Percentiles rank a stretch among this genome's conserved stretches.
These are phyloP conservation scores for Gillenia trifoliata DNA, from an alignment of 306 rosid genomes.

Conservation along the genomic window DNA sequence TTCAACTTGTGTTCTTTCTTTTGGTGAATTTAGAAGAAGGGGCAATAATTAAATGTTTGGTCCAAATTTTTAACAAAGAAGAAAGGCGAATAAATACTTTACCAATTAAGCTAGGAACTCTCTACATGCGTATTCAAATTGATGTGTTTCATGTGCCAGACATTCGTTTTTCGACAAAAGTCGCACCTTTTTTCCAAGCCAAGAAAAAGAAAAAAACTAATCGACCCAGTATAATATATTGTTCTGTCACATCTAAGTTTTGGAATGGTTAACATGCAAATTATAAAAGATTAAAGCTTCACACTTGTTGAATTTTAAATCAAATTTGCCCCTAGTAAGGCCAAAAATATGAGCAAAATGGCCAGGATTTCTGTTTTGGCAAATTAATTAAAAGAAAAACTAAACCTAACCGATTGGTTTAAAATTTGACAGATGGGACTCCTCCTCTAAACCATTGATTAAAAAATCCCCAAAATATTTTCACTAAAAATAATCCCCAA, in stretches of 20 bases:
- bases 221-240: neutral
- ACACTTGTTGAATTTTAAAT: neutral
- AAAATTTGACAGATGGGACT: neutral
- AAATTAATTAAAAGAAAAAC: neutral
- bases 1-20: neutral
- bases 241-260: neutral
- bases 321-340: neutral
- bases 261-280: neutral
- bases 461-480: neutral
- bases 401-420: neutral
- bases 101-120: neutral
- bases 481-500: no score
- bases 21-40: neutral
- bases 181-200: neutral
- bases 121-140: neutral
- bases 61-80: neutral
- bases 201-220: no score
- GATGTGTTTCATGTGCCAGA: no score
- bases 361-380: neutral
- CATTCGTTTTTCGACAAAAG: no score
- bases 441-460: neutral
- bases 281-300: neutral
- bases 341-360: neutral
- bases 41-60: neutral
- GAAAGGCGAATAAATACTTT: no score